Percentiles rank a stretch among this genome's conserved stretches.
These are phyloP conservation scores for Gracilaria caudata DNA, from an alignment of 23 red algal species.

Conservation along the genomic window DNA sequence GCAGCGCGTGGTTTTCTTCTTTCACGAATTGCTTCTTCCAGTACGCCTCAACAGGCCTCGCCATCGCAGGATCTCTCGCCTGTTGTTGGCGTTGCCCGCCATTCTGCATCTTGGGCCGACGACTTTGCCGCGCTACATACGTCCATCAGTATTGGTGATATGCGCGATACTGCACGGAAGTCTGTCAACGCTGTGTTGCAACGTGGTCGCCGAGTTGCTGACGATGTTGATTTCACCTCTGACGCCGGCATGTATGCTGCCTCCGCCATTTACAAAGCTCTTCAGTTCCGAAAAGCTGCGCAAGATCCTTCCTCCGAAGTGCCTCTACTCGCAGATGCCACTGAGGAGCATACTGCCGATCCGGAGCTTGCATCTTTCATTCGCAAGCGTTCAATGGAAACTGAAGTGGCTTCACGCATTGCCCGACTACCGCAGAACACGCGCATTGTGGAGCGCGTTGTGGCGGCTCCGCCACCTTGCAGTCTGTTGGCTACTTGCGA, in stretches of 20 bases:
- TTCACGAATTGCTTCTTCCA: conserved; percentile 17
- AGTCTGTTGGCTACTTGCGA: conserved; percentile 58
- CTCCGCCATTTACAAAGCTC: conserved; percentile 25
- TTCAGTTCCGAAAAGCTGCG: not conserved
- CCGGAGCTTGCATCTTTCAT: not conserved
- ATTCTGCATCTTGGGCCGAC: conserved; percentile 50
- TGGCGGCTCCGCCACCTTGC: conserved; percentile 60
- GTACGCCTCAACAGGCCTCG: not conserved
- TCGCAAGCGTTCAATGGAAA: conserved; percentile 21
- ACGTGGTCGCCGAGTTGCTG: conserved; percentile 13
- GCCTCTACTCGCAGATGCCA: not conserved
- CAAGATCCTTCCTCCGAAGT: not conserved
- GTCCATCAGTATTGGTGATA: conserved; percentile 51
- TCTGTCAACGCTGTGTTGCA: conserved; percentile 51
- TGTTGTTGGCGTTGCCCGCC: conserved; percentile 43
- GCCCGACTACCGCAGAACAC: conserved; percentile 47
- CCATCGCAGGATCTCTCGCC: conserved; percentile 3
- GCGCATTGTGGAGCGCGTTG: conserved; percentile 58
- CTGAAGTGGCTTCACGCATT: conserved; percentile 21
- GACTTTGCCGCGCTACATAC: conserved; percentile 12
- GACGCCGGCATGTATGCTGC: conserved; percentile 10
- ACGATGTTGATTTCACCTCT: not conserved
- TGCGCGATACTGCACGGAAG: conserved; percentile 67
- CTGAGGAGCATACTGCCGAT: not conserved
- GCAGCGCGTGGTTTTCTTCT: conserved; percentile 50